Base-by-base conservation (phyloP, 345 rosid genomes). In the Syzygium aromaticum region DNA sequence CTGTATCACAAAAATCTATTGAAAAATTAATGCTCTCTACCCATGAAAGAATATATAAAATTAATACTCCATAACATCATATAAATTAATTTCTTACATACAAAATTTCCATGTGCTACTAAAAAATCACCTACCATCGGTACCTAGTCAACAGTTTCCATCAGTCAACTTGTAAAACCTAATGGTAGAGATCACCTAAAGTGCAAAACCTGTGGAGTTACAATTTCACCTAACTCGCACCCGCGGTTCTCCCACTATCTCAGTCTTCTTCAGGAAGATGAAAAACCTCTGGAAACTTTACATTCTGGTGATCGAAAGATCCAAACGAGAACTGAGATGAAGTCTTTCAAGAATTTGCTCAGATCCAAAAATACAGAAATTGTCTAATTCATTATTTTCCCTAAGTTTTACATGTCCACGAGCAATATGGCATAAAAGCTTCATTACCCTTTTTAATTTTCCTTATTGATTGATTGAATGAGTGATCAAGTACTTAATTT, bases 361-460 rank as follows among this genome's bases (percentile, higher is more conserved):
- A 40, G 3, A 40, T 40, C 43, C 6, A 40, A 27, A n/a, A 61
- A 15, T n/a, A 61, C 67, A 63, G 9, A 63, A 7, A 63, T 28
- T 15, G 33, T 28, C 21, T 14, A 28, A 63, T 63, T 28, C 38
- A 15, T 14, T 63, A 3, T 28, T 28, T 59, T 63, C 40, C 57
- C 57, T 0, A 16, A 63, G 40, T 8, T 7, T 63, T n/a, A 63
- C 14, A 15, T 28, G 9, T 25, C 64, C 64, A 11, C 8, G 2
- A 11, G 73, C 19, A n/a, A 61, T 7, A n/a, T 27, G 17, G 8
- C 30, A n/a, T 51, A 11, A 51, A 12, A 51, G 15, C 52, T 25
- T 57, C 1, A 1, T 0, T 57, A 25, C 7, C 15, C 3, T 21
- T 8, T 22, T 23, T 56, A 8, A 2, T 8, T 1, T 27, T 59